Evolutionary conservation across 768 basidiomycete species (phyloP), one percentile per base, ranked within the genome.

Genomic region (Suillus hirtellus): DNA sequence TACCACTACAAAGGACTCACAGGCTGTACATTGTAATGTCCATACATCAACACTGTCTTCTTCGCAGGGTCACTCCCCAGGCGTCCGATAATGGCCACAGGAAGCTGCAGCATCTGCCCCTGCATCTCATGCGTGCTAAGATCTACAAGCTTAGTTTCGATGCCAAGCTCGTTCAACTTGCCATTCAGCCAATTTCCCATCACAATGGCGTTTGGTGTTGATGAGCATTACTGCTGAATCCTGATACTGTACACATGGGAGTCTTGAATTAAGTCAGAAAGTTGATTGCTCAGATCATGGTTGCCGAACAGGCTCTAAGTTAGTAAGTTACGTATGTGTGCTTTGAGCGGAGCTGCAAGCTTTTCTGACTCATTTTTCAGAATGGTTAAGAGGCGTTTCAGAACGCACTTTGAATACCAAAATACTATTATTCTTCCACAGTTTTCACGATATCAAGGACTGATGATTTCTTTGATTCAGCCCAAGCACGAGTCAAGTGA

Each of bases 21-120:
- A 10, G 96, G 95, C 70, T 97, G 96, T 7, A 97, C 96, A 72
- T 97, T 95, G 71, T 93, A 96, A 75, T 98, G 96, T 2, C 94
- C 96, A 72, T 98, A 98, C 37, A 98, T 78, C 37, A 96, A 83
- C 40, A 98, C 87, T 0, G 95, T 99, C 84, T 92, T 96, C 87
- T 98, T 98, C 71, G 79, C 85, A 15, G 86, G 87, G 75, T 97
- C 93, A 43, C 87, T 81, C 3, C 96, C 96, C 66, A 95, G 80
- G 67, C 80, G 81, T 0, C 91, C 96, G 44, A 98, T 82, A 72
- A 97, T 86, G 6, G 86, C 91, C 2, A 93, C 93, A 0, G 96
- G 95, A 4, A 97, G 81, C 55, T 82, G 76, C 14, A 96, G 74
- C 50, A 82, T 84, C 72, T 93, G 79, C 6, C 89, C 95, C 46